These are phyloP conservation scores for Protomyces lactucae-debilis DNA, from an alignment of 1,139 yeast genomes.

Conservation along the genomic window DNA sequence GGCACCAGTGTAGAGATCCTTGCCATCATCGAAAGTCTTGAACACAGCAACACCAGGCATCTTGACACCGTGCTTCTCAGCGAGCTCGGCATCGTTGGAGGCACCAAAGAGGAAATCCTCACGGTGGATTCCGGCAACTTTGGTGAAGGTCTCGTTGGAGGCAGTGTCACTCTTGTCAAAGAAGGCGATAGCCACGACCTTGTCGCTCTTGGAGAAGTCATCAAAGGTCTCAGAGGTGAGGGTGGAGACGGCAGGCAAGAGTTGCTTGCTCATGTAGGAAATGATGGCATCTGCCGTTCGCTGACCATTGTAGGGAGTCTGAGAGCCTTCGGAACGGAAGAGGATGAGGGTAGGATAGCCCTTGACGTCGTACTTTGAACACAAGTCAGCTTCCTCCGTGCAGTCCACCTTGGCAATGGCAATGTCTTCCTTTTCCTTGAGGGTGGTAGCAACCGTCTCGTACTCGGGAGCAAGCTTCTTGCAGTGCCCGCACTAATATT, in stretches of 20 bases:
- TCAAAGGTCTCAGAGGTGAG: conserved; percentile 50
- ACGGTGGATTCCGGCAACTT: conserved; percentile 55
- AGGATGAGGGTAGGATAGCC: conserved; percentile 93
- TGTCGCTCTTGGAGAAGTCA: conserved; percentile 46
- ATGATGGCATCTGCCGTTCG: conserved; percentile 76
- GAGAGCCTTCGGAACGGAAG: conserved; percentile 56
- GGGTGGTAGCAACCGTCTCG: conserved; percentile 71
- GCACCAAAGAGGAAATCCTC: conserved; percentile 61
- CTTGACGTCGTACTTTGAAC: conserved; percentile 65
- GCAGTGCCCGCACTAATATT: conserved; percentile 64
- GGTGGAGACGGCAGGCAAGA: conserved; percentile 73
- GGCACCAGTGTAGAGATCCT: conserved; percentile 43
- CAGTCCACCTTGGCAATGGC: conserved; percentile 90
- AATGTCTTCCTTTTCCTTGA: conserved; percentile 57
- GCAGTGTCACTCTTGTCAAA: conserved; percentile 41
- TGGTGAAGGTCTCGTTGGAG: conserved; percentile 49
- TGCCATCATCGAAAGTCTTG: conserved; percentile 47
- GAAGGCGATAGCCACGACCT: conserved; percentile 53
- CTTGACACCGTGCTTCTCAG: conserved; percentile 46
- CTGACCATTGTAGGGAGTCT: conserved; percentile 66
- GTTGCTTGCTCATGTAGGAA: conserved; percentile 72
- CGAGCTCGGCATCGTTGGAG: conserved; percentile 48
- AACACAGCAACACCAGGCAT: conserved; percentile 50
- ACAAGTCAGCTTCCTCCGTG: conserved; percentile 75
- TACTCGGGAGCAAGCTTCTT: conserved; percentile 89